These are phyloP conservation scores for Diaporthe helianthi DNA, from an alignment of 2,329 filamentous ascomycete species.

Conservation along the genomic window DNA sequence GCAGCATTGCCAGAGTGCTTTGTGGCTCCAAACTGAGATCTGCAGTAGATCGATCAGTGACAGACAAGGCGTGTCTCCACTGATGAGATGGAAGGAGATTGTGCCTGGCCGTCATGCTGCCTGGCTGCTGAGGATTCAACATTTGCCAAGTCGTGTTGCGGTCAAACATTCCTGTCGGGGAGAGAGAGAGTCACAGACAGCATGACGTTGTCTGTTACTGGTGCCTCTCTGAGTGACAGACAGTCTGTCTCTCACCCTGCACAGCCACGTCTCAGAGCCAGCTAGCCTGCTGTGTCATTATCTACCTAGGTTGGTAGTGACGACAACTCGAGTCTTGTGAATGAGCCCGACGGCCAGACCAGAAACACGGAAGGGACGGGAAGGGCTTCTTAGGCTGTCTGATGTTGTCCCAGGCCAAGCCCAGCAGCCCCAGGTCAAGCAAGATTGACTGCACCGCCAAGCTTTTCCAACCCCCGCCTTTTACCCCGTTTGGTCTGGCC, in stretches of 20 bases:
- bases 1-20: neutral
- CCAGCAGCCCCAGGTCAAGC: neutral
- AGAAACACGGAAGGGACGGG: slow-evolving; percentile 31
- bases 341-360: slow-evolving; percentile 21
- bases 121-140: neutral
- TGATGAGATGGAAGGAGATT: slow-evolving; percentile 2
- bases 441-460: slow-evolving; percentile 27
- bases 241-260: neutral
- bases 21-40: slow-evolving; percentile 7
- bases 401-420: slow-evolving; percentile 24
- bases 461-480: slow-evolving; percentile 17
- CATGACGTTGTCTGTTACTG: neutral
- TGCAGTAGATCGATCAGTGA: slow-evolving; percentile 23
- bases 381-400: slow-evolving; percentile 28
- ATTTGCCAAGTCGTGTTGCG: neutral
- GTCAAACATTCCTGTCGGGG: neutral
- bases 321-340: neutral
- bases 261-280: slow-evolving; percentile 14
- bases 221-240: neutral
- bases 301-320: too few species aligned
- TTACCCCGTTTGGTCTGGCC: neutral
- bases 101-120: neutral
- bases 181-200: too few species aligned
- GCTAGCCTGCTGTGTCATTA: neutral
- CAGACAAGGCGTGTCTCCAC: slow-evolving; percentile 16